Conservation (phyloP, 805 yeast genomes). For the Metschnikowia anglica region DNA sequence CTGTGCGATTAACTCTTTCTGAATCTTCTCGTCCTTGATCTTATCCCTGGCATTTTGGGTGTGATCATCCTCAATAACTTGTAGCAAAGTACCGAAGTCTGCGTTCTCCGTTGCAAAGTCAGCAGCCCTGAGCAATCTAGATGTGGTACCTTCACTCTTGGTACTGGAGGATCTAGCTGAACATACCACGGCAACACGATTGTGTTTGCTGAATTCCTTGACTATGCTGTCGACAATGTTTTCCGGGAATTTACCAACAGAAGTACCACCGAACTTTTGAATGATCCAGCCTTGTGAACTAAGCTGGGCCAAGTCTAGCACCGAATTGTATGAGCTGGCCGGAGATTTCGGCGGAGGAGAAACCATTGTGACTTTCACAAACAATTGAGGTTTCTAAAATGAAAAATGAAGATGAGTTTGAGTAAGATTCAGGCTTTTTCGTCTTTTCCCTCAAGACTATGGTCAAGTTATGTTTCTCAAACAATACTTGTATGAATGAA, state of each 20-base stretch:
- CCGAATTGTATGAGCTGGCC: constrained; percentile 39
- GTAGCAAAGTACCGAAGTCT: constrained; percentile 57
- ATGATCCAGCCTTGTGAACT: constrained; percentile 43
- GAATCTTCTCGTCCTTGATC: constrained; percentile 48
- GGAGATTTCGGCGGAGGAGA: constrained; percentile 22
- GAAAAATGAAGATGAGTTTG: not conserved
- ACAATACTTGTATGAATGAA: too few species aligned
- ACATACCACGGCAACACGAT: constrained; percentile 89
- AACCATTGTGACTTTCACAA: constrained; percentile 9
- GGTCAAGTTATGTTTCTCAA: too few species aligned
- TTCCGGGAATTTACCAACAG: constrained; percentile 91
- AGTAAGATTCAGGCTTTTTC: not conserved
- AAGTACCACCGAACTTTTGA: constrained; percentile 96
- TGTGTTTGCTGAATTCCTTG: constrained; percentile 55
- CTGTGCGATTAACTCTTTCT: constrained; percentile 53
- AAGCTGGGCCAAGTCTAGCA: constrained; percentile 34
- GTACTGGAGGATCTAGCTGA: constrained; percentile 91
- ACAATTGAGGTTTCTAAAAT: not conserved
- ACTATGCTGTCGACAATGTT: constrained; percentile 85
- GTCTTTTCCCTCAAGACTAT: too few species aligned
- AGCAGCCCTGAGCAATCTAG: constrained; percentile 80
- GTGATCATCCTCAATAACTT: constrained; percentile 78
- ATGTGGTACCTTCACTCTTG: constrained; percentile 94
- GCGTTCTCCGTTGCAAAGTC: constrained; percentile 66
- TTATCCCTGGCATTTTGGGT: constrained; percentile 61